Evolutionary conservation across 2,329 filamentous ascomycete species (phyloP).

Genomic region (Didymella keratinophila): DNA sequence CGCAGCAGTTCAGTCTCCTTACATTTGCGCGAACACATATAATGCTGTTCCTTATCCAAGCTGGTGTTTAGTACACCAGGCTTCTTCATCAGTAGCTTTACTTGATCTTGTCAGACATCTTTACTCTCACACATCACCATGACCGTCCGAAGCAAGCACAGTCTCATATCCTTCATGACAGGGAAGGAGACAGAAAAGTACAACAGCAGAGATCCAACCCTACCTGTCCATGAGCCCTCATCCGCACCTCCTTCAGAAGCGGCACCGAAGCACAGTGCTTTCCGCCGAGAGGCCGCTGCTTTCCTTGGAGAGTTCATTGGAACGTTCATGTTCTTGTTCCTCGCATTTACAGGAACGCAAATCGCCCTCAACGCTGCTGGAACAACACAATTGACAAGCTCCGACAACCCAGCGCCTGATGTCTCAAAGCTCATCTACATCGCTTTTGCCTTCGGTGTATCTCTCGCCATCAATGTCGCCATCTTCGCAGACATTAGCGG

Average conservation of each 20-base stretch:
- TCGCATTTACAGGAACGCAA: slow-evolving; percentile 52
- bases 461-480: slow-evolving; percentile 47
- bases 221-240: slow-evolving; percentile 25
- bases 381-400: slow-evolving; percentile 38
- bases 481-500: slow-evolving; percentile 50
- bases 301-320: slow-evolving; percentile 56
- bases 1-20: slow-evolving; percentile 12
- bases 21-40: slow-evolving; percentile 19
- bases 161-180: slow-evolving; percentile 21
- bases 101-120: neutral
- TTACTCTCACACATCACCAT: slow-evolving; percentile 5
- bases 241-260: slow-evolving; percentile 17
- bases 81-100: slow-evolving; percentile 1
- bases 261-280: slow-evolving; percentile 1
- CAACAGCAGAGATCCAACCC: slow-evolving; percentile 14
- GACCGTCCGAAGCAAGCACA: slow-evolving; percentile 22
- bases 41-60: slow-evolving; percentile 10
- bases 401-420: slow-evolving; percentile 22
- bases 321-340: slow-evolving; percentile 56
- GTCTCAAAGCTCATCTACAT: slow-evolving; percentile 48
- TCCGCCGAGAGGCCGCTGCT: slow-evolving; percentile 33
- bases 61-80: neutral
- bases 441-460: slow-evolving; percentile 45
- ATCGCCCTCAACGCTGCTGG: slow-evolving; percentile 55
- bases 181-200: slow-evolving; percentile 16